Conservation (phyloP, 768 basidiomycete species). For the Kwoniella sp. region DNA sequence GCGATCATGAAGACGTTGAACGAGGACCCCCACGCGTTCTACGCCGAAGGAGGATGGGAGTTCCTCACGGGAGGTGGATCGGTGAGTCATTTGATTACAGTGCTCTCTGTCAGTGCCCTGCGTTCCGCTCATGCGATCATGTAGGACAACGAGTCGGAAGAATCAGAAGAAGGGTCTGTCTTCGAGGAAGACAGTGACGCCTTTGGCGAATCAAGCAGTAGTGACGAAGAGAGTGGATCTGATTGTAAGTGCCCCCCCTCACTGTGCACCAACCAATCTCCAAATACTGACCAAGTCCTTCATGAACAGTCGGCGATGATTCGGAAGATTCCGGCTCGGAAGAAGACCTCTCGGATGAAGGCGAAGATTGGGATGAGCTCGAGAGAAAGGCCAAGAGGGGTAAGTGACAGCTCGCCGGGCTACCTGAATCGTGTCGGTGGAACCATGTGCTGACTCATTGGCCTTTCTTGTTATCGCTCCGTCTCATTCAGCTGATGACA, state of each 20-base stretch:
- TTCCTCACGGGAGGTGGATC: constrained; percentile 78
- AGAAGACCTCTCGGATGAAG: constrained; percentile 58
- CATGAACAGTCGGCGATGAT: constrained; percentile 38
- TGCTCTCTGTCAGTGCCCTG: neutral
- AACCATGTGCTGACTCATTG: constrained; percentile 10
- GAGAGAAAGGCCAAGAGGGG: constrained; percentile 89
- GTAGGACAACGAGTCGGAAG: constrained; percentile 54
- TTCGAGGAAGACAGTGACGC: constrained; percentile 58
- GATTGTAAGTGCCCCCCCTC: constrained; percentile 65
- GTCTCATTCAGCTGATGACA: constrained; percentile 60
- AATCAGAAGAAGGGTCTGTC: constrained; percentile 46
- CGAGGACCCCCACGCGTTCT: constrained; percentile 92
- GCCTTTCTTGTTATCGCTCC: no score
- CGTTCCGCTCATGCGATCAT: neutral
- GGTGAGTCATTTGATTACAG: constrained; percentile 58
- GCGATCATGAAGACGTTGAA: constrained; percentile 99
- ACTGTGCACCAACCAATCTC: constrained; percentile 8
- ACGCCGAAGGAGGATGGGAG: constrained; percentile 92
- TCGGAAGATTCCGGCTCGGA: constrained; percentile 46
- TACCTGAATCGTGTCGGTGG: neutral
- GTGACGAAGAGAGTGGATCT: constrained; percentile 61
- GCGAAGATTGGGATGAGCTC: constrained; percentile 95
- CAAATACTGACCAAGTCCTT: neutral
- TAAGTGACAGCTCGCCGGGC: constrained; percentile 51
- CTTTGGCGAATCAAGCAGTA: constrained; percentile 58